Evolutionary conservation across 129 eudicot genomes (phyloP), one percentile per base, ranked within the genome.

Genomic region (Lonicera japonica): DNA sequence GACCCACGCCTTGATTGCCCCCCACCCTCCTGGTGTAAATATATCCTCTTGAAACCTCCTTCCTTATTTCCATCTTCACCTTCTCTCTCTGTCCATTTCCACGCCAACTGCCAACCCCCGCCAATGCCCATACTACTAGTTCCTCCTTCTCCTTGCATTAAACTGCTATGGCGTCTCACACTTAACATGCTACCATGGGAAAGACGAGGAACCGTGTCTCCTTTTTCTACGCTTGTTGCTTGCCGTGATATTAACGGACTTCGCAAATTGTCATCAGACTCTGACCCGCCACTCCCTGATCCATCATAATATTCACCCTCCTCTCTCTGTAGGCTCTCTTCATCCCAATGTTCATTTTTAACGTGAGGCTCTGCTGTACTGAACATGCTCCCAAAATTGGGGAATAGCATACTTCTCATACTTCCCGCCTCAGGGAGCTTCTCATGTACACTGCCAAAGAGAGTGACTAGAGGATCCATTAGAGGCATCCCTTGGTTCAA

Each of bases 21-120:
- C 5, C 66, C 81, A 54, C 82, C 85, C 58, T 86, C 90, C 67
- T 74, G 61, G 45, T 75, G 86, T 69, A 86, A 64, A 74, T 82
- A 86, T 4, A 86, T 74, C 72, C 95, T 86, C 55, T 79, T 79
- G 45, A 82, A 82, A 17, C 83, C 81, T 5, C 85, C 81, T 71
- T 73, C 84, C 53, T 64, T 82, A 72, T 74, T 68, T 17, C 89
- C 95, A 45, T 75, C 86, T 41, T 86, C 83, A 14, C 80, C 95
- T 77, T 84, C 77, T 57, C 67, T 72, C 68, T 83, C 90, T 0
- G 78, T 53, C 81, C 85, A 82, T 53, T 70, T 79, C 86, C 83
- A 86, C 21, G 86, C 89, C 66, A 86, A 57, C 54, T 86, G 89
- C 95, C 95, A 86, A 25, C 95, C 95, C 7, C 95, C 95, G 51